Evolutionary conservation across 2,329 filamentous ascomycete genomes (phyloP), one percentile per base, ranked within the genome.

Genomic region (Colletotrichum sp.): DNA sequence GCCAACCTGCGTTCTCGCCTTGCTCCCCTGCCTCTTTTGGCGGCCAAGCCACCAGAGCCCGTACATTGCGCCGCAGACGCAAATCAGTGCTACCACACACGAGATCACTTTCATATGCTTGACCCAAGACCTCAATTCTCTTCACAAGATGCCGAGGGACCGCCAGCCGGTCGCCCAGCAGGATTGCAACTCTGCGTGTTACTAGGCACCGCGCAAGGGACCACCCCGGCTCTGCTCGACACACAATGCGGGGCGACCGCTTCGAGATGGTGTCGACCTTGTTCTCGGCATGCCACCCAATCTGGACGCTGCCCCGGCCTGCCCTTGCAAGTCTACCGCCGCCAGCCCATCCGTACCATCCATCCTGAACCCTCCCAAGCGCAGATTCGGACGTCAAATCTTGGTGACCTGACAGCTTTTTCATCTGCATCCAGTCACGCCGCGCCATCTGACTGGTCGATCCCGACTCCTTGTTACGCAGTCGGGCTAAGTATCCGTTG

Each of bases 191-290:
- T 68, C 70, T 68, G 64, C 43, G n/a, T 73, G 64, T 64, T 76
- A 27, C 64, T 34, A 22, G 58, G 65, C 43, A 52, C 43, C 43
- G 43, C 43, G 43, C 74, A 73, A 73, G 61, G 69, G 62, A 43
- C 25, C 55, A 71, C 74, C 70, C 70, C 39, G 73, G 70, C 43
- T 68, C 70, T 65, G 64, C 22, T 76, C 52, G 55, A 74, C 70
- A 71, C 69, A 75, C 70, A 62, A 73, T 75, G 76, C 76, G 76
- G 76, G 76, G 70, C 65, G 64, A 18, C 71, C 55, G 68, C 71
- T 71, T 77, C 55, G 48, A 77, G 75, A 75, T 76, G 76, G 76
- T 78, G 76, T 78, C 71, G 55, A 78, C 65, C 61, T 68, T 71
- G 36, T 75, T 72, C 69, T 75, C 76, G 76, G 76, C 66, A 68